Base-by-base conservation (phyloP, 2,329 filamentous ascomycete species). In the Volutella citrinella region DNA sequence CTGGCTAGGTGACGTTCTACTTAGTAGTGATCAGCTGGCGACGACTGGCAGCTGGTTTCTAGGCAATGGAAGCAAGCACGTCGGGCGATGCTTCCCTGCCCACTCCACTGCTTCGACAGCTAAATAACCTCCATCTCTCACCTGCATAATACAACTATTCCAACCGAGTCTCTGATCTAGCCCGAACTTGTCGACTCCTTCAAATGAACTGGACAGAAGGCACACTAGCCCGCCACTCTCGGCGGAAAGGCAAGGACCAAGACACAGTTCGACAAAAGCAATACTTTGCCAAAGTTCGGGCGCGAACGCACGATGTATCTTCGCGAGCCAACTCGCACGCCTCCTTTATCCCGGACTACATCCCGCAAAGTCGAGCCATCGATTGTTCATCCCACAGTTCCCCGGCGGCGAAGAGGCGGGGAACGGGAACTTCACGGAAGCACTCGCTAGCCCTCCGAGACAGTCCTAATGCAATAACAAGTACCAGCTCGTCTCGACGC, bases 201-300 rank as follows among this genome's bases (percentile, higher is more conserved):
- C 45, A 19, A 25, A 69, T 69, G 65, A 69, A 69, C 43, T 66
- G 66, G 63, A 67, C 58, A 4, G 61, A 62, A 40, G 61, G 63
- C 9, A 41, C 51, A 20, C 56, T 65, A 15, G 52, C 61, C 26
- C 61, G 64, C 8, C 56, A 66, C 38, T 54, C 57, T 17, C 54
- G 55, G 21, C 52, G 54, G 7, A 61, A 53, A 30, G 50, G 54
- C 11, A 60, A 48, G 50, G 57, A 59, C 14, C 42, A 52, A 18
- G 59, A 65, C 23, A 37, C 45, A 13, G 49, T 54, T 14, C 59
- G 56, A 12, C 65, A 68, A 41, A 61, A 57, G 27, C 43, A 60
- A 32, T 58, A 61, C 33, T 68, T 68, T 42, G 63, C 64, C 13
- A 62, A 56, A 34, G 54, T 52, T 5, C 60, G 59, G 10, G 43